Conservation (phyloP, 1,139 yeast genomes). For the Pichia sp. region DNA sequence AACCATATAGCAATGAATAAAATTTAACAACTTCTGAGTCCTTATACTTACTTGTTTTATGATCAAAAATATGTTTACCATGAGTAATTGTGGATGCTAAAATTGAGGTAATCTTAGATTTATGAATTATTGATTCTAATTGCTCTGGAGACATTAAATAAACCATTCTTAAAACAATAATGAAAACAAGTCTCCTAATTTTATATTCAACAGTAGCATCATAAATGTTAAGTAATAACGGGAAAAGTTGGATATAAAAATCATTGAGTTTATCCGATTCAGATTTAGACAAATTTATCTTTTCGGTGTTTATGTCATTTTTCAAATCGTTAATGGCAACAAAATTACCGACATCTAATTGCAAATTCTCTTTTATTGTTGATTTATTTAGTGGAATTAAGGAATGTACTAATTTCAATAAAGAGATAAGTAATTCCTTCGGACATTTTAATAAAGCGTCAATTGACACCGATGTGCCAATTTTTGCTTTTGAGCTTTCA, state of each 20-base stretch:
- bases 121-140: conserved; percentile 21
- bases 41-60: conserved; percentile 6
- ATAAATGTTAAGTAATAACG: conserved; percentile 62
- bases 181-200: conserved; percentile 54
- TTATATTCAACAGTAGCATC: conserved; percentile 69
- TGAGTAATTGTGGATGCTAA: conserved; percentile 71
- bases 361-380: conserved; percentile 13
- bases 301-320: conserved; percentile 9
- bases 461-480: conserved; percentile 34
- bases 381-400: conserved; percentile 42
- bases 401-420: conserved; percentile 52
- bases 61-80: conserved; percentile 32
- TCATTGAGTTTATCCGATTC: conserved; percentile 18
- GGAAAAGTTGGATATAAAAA: conserved; percentile 49
- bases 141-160: conserved; percentile 27
- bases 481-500: conserved; percentile 19
- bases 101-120: conserved; percentile 38
- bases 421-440: conserved; percentile 51
- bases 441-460: conserved; percentile 76
- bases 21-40: conserved; percentile 25
- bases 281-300: conserved; percentile 15
- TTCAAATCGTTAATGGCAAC: conserved; percentile 29
- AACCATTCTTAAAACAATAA: conserved; percentile 51
- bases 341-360: conserved; percentile 14
- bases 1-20: conserved; percentile 44